Conservation (phyloP, 192 early-diverging fungal species). For the Oehlia diaphana region DNA sequence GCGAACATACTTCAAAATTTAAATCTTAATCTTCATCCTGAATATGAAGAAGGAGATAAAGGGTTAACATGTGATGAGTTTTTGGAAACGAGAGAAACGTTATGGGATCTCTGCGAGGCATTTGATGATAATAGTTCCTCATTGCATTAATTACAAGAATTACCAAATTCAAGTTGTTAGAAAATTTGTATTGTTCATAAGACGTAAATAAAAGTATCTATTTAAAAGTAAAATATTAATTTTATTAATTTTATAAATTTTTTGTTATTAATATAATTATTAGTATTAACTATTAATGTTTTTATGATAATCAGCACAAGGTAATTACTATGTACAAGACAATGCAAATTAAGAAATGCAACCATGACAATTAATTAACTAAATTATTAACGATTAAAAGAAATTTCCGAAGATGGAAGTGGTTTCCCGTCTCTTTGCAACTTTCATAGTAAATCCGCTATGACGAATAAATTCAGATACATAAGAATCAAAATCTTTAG, state of each 20-base stretch:
- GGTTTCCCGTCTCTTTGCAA: neutral
- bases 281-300: no score
- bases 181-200: no score
- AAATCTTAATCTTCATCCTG: constrained; percentile 10
- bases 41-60: constrained; percentile 15
- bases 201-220: no score
- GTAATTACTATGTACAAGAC: neutral
- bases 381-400: neutral
- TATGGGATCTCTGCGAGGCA: neutral
- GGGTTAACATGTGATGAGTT: constrained; percentile 20
- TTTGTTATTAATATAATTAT: no score
- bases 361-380: neutral
- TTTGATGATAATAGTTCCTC: constrained; percentile 2
- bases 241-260: no score
- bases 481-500: neutral
- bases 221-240: no score
- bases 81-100: constrained; percentile 8
- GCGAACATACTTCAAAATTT: neutral
- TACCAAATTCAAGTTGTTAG: neutral
- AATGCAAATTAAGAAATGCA: neutral
- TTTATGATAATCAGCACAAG: neutral
- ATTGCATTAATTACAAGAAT: neutral
- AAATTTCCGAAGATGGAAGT: neutral
- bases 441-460: neutral
- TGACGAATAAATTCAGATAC: neutral